These are phyloP conservation scores for Leptoxyphium fumago DNA, from an alignment of 2,329 filamentous ascomycete genomes.

Conservation along the genomic window DNA sequence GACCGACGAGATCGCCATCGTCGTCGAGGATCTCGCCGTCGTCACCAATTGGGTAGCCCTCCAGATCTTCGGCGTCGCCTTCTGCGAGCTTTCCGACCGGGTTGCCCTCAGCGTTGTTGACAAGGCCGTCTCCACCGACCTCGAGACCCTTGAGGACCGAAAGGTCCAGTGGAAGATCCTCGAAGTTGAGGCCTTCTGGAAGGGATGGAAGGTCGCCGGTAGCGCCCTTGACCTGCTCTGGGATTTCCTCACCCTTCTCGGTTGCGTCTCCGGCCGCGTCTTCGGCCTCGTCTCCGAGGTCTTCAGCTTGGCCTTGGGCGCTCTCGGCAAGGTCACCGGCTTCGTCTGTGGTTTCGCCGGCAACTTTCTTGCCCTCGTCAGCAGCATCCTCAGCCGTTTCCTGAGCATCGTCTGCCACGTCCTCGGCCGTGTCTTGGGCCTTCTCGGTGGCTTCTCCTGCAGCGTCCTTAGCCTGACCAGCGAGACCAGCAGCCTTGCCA, in stretches of 20 bases:
- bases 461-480: slow-evolving; percentile 26
- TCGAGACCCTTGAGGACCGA: slow-evolving; percentile 35
- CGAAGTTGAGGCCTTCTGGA: slow-evolving; percentile 16
- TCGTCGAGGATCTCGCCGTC: slow-evolving; percentile 42
- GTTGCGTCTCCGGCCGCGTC: slow-evolving; percentile 14
- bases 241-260: slow-evolving; percentile 13
- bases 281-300: slow-evolving; percentile 5
- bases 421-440: slow-evolving; percentile 18
- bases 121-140: slow-evolving; percentile 39
- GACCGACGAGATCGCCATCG: slow-evolving; percentile 39
- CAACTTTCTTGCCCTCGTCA: slow-evolving; percentile 18
- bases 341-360: slow-evolving; percentile 17
- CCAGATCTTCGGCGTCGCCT: slow-evolving; percentile 38
- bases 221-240: slow-evolving; percentile 7
- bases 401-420: slow-evolving; percentile 17
- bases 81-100: slow-evolving; percentile 34
- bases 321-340: slow-evolving; percentile 19
- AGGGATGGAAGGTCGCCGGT: slow-evolving; percentile 2
- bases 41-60: slow-evolving; percentile 37
- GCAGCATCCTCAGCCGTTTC: slow-evolving; percentile 18
- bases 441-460: slow-evolving; percentile 23
- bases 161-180: slow-evolving; percentile 28
- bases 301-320: slow-evolving; percentile 1
- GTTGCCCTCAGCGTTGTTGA: slow-evolving; percentile 37
- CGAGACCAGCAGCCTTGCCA: slow-evolving; percentile 31